Base-by-base conservation (phyloP, 2,329 filamentous ascomycete species). In the Curvularia hawaiiensis region DNA sequence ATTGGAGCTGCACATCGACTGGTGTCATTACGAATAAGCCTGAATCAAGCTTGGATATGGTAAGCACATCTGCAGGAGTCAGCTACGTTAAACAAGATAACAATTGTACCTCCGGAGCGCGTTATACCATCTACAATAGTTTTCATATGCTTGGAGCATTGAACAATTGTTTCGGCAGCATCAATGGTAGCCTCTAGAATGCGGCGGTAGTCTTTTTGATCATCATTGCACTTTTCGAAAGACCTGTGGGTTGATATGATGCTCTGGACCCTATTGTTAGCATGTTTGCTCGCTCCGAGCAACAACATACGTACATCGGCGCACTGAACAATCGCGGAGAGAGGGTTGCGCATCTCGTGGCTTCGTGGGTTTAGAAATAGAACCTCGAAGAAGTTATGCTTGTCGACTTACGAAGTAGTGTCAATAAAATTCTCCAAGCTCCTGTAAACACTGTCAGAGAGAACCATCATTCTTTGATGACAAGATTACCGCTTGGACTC, bases 121-220 rank as follows among this genome's bases (percentile, higher is more conserved):
- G 22, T 4, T 24, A 44, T 7, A 57, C 54, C 79, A 54, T 81
- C 79, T 0, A 81, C 78, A 20, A 81, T 80, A 8, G 75, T 67
- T 58, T 80, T 80, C 66, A 79, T 78, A 59, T 81, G 79, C 48
- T 78, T 75, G 1, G 75, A 75, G 61, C 79, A 81, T 7, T 77
- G 70, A 2, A 76, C 75, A 54, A 81, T 80, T 1, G 76, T 80
- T 50, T 79, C 69, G 0, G 75, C 75, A n/a, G 75, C 69, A 26
- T 78, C 76, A 4, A 72, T 33, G 0, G 64, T 69, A 10, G 64
- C 52, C 3, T 69, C 63, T 1, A 69, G 16, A 6, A 68, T 53
- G 6, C 20, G 60, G 39, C 47, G 61, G 55, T 64, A 67, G 8
- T 35, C 51, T 6, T 44, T 54, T 38, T 63, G 59, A 10, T 58